Evolutionary conservation across 78 protist genomes (phyloP), one percentile per base, ranked within the genome.

Genomic region (Cavenderia fasciculata): DNA sequence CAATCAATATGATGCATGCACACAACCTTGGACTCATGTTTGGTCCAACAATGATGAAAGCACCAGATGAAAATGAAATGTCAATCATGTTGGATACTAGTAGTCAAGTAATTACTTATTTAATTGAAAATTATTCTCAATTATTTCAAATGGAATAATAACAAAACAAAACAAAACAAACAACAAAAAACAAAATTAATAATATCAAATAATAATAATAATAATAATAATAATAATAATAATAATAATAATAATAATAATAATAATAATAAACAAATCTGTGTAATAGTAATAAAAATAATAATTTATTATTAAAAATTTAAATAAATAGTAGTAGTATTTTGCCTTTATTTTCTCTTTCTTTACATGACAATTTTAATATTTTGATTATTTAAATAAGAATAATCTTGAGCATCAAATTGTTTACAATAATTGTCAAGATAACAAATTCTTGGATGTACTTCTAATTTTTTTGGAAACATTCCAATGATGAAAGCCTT

Each of bases 1-100:
- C 33, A 34, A 38, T 14, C 23, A 82, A 82, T 68, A 82, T 82
- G 90, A 82, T 82, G 90, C 90, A 82, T 33, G 66, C 90, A 3
- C 71, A 82, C 23, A 82, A 82, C 34, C 36, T 82, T 3, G 90
- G 90, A 11, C 36, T 82, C 10, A 82, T 82, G 90, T 82, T 82
- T 66, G 90, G 90, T 11, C 90, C 90, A 19, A 68, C 34, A 68
- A 6, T 82, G 34, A 54, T 82, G 66, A 82, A 63, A 31, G 27
- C 90, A 23, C 90, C 90, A 14, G 65, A 70, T 0, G 78, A 82
- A 27, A 54, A 59, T 31, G 90, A 52, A 56, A 33, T 68, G 25
- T 59, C 84, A 12, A 47, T 74, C 18, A 82, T 68, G 77, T 82
- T 69, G 65, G 90, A 82, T 34, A 47, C 90, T 38, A 65, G 52